A percentile compares a stretch with the other conserved stretches of the same genome.
These are phyloP conservation scores for Leishmania major DNA, from an alignment of 208 protist genomes.

Conservation along the genomic window DNA sequence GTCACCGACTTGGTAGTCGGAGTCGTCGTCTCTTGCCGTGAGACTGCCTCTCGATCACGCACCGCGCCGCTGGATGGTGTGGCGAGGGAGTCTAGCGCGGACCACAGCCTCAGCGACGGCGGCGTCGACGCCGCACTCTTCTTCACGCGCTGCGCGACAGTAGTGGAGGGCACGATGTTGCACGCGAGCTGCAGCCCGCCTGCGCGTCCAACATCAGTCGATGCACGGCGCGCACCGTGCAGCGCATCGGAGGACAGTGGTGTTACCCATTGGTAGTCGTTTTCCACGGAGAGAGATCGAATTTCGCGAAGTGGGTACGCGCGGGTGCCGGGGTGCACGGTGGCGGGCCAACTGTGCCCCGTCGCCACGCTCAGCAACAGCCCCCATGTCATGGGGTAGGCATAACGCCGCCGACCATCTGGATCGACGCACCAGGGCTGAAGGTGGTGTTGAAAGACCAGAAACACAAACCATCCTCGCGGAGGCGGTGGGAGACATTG, in stretches of 20 bases:
- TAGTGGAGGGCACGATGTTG: neutral
- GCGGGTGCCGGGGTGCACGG: conserved; percentile 44
- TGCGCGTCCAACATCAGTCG: neutral
- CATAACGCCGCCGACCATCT: conserved; percentile 28
- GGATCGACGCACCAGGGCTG: conserved; percentile 40
- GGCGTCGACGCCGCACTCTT: neutral
- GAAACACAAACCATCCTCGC: conserved; percentile 69
- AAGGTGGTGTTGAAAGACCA: conserved; percentile 71
- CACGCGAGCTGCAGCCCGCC: conserved; percentile 12
- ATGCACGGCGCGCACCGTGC: neutral
- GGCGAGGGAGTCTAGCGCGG: neutral
- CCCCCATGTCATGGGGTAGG: conserved; percentile 47
- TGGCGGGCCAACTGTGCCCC: conserved; percentile 47
- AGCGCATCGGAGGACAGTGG: conserved; percentile 28
- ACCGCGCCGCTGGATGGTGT: neutral
- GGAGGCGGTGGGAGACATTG: conserved; percentile 49
- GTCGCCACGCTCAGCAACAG: conserved; percentile 46
- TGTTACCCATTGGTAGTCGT: conserved; percentile 37
- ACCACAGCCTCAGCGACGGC: conserved; percentile 15
- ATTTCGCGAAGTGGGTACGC: conserved; percentile 32
- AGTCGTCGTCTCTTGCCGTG: neutral
- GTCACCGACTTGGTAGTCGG: neutral
- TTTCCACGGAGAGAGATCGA: conserved; percentile 17
- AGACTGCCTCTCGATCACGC: neutral
- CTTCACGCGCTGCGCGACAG: conserved; percentile 4